Evolutionary conservation across 306 rosid genomes (phyloP), one percentile per base, ranked within the genome.

Genomic region (Prunus davidiana): DNA sequence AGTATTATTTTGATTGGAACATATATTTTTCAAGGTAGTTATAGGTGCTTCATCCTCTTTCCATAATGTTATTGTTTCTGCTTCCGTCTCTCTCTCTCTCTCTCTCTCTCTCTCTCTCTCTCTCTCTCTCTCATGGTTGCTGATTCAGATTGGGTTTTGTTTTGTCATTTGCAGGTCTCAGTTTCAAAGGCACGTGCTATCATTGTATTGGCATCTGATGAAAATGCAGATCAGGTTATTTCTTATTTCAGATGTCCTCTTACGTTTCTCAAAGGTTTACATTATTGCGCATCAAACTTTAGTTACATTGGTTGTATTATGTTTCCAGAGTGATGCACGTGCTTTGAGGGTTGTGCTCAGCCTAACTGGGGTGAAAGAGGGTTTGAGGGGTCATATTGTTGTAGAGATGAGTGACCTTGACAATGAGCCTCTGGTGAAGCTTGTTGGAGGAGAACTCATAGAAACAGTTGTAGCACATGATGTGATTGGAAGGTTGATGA

Each of bases 391-490:
- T 38, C 98, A 92, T 68, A 93, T 92, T 80, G 98, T 94, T 67
- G 98, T 94, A 58, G 98, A 94, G 88, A 87, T 94, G 98, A 94
- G 98, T 69, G 98, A 94, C 86, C 91, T 94, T 67, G 98, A 94
- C 82, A 94, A 94, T 43, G 98, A 94, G 82, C 98, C 97, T 66
- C 82, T 94, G 45, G 98, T 94, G 76, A 92, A 94, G 91, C 97
- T 92, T 79, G 98, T 94, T 57, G 98, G 98, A 32, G 98, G 97
- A 74, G 97, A 86, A 73, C 95, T 92, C 76, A 90, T 88, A 84
- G 97, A 94, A 92, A 92, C 98, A 32, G 98, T 94, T 78, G 98
- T 94, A 72, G 98, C 98, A 50, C 98, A 94, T 85, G 98, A 94
- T 84, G 98, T 94, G 75, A 94, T 94, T 85, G 98, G 98, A 58